Evolutionary conservation across 2,329 filamentous ascomycete species (phyloP), one percentile per base, ranked within the genome.

Genomic region (Phaeosphaeriaceae sp.): DNA sequence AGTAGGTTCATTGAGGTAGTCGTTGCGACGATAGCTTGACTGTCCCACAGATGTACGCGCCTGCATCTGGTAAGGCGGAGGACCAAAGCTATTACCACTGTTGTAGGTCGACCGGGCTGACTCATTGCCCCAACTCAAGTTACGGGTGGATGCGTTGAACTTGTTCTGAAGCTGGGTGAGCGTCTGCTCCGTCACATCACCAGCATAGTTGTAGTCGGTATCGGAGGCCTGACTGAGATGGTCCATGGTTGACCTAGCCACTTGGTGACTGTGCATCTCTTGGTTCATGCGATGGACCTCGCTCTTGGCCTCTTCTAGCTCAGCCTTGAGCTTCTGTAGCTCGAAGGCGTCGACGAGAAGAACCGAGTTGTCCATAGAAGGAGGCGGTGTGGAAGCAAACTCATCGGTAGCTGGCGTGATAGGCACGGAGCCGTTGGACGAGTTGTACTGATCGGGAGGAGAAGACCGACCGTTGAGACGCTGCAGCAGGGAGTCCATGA

Each of bases 251-350:
- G 86, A 81, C 68, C 86, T 88, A 32, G 82, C 81, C 56, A 87
- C 84, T 28, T 88, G 87, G 23, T 83, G 88, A 63, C 91, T 87
- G 42, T 87, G 84, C 60, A 92, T 83, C 78, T 93, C 89, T 54
- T 91, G 85, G 58, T 91, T 89, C 72, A 93, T 88, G 56, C 86
- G 88, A 48, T 84, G 86, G 70, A 94, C 91, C 70, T 89, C 86
- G 73, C 83, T 88, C 60, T 91, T 87, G 35, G 91, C 90, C 61
- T 88, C 84, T 46, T 89, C 89, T 52, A 94, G 85, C 77, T 93
- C 87, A 53, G 88, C 78, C 80, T 91, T 91, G 57, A 94, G 82
- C 52, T 86, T 87, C 59, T 88, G 79, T 26, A 93, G 79, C 73
- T 93, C 90, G 28, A 88, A 86, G 30, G 80, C 79, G 52, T 82